These are phyloP conservation scores for Xerocomus potaroensis DNA, from an alignment of 768 basidiomycete species.

Conservation along the genomic window DNA sequence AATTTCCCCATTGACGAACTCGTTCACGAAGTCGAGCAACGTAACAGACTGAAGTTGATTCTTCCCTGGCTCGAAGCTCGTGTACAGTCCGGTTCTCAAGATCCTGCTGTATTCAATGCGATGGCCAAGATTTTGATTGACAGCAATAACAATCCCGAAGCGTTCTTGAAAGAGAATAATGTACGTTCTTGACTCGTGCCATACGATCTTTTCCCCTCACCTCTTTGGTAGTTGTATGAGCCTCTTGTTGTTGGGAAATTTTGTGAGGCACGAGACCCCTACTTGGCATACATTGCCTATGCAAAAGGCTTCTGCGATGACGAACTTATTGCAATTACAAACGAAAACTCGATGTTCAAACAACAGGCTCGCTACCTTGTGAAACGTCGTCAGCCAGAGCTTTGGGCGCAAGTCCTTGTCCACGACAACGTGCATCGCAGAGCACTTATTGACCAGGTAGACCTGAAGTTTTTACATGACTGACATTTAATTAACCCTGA, in stretches of 20 bases:
- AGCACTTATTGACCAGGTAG: slow-evolving; percentile 86
- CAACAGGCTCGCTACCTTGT: slow-evolving; percentile 98
- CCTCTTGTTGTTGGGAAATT: slow-evolving; percentile 97
- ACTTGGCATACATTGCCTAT: slow-evolving; percentile 98
- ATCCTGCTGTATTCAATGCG: slow-evolving; percentile 92
- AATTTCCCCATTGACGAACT: slow-evolving; percentile 98
- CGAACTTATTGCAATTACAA: slow-evolving; percentile 93
- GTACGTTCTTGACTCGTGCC: slow-evolving; percentile 41
- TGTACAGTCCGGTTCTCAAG: slow-evolving; percentile 91
- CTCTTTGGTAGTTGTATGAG: slow-evolving; percentile 72
- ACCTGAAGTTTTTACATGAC: slow-evolving; percentile 7
- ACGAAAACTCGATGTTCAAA: slow-evolving; percentile 99
- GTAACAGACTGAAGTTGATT: slow-evolving; percentile 95
- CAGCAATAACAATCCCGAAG: slow-evolving; percentile 96
- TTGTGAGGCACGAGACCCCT: slow-evolving; percentile 98
- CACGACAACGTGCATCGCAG: slow-evolving; percentile 90
- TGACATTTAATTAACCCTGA: not conserved
- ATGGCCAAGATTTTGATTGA: slow-evolving; percentile 99
- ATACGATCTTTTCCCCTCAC: not conserved
- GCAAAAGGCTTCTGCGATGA: slow-evolving; percentile 99
- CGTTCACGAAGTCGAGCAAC: slow-evolving; percentile 93
- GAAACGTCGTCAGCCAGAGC: slow-evolving; percentile 89
- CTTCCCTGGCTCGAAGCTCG: slow-evolving; percentile 95
- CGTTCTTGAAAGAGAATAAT: slow-evolving; percentile 98
- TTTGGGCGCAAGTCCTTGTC: slow-evolving; percentile 93